These are phyloP conservation scores for Dactylellina parvicollis DNA, from an alignment of 2,329 filamentous ascomycete species.

Conservation along the genomic window DNA sequence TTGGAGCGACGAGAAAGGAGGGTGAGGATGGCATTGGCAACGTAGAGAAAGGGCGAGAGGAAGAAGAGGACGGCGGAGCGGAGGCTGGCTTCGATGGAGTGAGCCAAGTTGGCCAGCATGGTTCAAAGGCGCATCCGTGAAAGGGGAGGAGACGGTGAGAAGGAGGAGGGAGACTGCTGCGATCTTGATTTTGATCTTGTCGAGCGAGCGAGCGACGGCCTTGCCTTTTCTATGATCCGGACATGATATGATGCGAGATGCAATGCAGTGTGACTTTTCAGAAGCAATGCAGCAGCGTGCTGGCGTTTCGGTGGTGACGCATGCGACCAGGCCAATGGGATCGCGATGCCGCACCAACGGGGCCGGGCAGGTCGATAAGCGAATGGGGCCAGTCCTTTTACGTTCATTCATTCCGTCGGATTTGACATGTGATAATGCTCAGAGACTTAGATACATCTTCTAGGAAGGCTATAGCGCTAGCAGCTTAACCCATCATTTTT, in stretches of 20 bases:
- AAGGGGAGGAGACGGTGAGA: background rate
- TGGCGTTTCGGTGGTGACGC: slow-evolving; percentile 20
- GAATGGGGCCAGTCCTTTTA: slow-evolving; percentile 17
- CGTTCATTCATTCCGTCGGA: background rate
- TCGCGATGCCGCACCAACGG: slow-evolving; percentile 13
- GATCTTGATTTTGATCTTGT: background rate
- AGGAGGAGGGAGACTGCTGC: background rate
- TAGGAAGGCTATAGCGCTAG: too few species aligned
- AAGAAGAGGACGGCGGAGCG: slow-evolving; percentile 34
- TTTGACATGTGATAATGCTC: slow-evolving; percentile 32
- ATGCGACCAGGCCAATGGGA: slow-evolving; percentile 35
- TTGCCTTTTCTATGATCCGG: background rate
- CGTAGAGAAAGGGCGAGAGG: slow-evolving; percentile 37
- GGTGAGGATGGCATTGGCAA: slow-evolving; percentile 26
- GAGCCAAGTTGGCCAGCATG: slow-evolving; percentile 22
- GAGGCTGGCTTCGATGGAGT: slow-evolving; percentile 18
- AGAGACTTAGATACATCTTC: too few species aligned
- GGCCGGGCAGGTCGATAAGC: slow-evolving; percentile 35
- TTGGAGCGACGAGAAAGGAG: slow-evolving; percentile 45
- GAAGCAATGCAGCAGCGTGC: background rate
- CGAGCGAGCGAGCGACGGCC: background rate
- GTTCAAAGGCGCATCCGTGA: background rate
- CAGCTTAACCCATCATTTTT: background rate
- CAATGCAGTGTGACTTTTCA: slow-evolving; percentile 49
- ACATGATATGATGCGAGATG: background rate